Conservation (phyloP, 2,329 filamentous ascomycete genomes). For the Bipolaris oryzae region DNA sequence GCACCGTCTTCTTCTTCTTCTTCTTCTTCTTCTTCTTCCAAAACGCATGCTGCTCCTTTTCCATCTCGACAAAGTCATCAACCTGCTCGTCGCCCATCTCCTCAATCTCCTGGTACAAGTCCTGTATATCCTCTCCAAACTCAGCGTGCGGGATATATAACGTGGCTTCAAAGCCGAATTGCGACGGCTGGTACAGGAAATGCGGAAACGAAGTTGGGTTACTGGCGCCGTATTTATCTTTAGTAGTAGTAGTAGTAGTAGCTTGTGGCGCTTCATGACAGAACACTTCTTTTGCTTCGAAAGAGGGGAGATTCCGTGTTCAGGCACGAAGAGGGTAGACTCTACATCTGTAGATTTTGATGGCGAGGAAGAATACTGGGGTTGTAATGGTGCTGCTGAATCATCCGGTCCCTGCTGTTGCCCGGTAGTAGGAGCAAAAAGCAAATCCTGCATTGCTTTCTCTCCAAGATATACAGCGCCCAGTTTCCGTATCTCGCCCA, state of each 20-base stretch:
- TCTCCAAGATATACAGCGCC: conserved; percentile 33
- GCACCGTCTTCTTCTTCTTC: too few relatives aligned
- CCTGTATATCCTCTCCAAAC: neutral
- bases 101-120: conserved; percentile 22
- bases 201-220: conserved; percentile 15
- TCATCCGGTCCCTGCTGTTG: neutral
- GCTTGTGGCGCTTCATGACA: conserved; percentile 19
- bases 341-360: conserved; percentile 9
- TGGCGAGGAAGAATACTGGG: conserved; percentile 6
- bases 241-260: too few relatives aligned
- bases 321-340: conserved; percentile 26
- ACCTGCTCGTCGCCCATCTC: conserved; percentile 30
- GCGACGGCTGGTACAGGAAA: conserved; percentile 27
- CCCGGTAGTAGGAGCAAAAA: conserved; percentile 14
- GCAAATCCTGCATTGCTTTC: conserved; percentile 24
- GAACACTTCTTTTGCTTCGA: neutral
- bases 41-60: conserved; percentile 31
- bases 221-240: neutral
- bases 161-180: conserved; percentile 7
- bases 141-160: neutral
- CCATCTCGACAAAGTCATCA: conserved; percentile 25
- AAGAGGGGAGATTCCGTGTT: conserved; percentile 15
- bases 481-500: conserved; percentile 41
- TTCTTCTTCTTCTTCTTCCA: conserved; percentile 41
- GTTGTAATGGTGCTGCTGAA: too few relatives aligned